Base-by-base conservation (phyloP, 306 rosid species). In the Hippophae gyantsensis region DNA sequence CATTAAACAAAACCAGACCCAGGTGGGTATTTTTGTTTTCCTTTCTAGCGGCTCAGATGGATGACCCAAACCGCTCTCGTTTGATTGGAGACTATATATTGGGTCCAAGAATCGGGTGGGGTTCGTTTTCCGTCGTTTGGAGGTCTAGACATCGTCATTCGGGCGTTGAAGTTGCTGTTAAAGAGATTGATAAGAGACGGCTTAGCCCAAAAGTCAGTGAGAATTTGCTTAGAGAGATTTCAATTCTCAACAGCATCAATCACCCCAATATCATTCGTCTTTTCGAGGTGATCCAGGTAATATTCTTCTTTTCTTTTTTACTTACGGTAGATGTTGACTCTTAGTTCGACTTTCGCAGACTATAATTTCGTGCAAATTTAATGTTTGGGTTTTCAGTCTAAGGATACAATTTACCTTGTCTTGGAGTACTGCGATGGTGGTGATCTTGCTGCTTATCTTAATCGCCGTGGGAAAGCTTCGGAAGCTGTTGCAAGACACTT, bases 391-490 rank as follows among this genome's bases (percentile, higher is more conserved):
- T 66, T 61, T 56, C 69, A 93, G 99, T 80, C 89, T 42, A 47
- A 75, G 70, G 95, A 93, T 32, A 86, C 74, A 74, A 80, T 93
- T 75, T 93, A 76, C 82, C 95, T 93, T 70, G 80, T 93, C 61
- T 74, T 93, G 94, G 99, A 93, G 84, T 93, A 84, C 62, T 93
- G 99, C 72, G 83, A 80, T 68, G 94, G 94, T 47, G 99, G 99
- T 55, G 99, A 93, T 67, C 89, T 93, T 7, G 79, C 82, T 25
- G 77, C 66, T 54, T 88, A 88, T 73, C 78, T 86, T 66, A 54
- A 73, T 50, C 81, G 76, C 8, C 79, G 74, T 65, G 84, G 87
- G 60, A 88, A 74, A 64, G 94, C 88, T 47, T 84, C 99, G 6
- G 94, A 88, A 63, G 58, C 74, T 13, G 74, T 72, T 78, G 95